Conservation (phyloP, 768 basidiomycete species). For the Phylloporus sp. region DNA sequence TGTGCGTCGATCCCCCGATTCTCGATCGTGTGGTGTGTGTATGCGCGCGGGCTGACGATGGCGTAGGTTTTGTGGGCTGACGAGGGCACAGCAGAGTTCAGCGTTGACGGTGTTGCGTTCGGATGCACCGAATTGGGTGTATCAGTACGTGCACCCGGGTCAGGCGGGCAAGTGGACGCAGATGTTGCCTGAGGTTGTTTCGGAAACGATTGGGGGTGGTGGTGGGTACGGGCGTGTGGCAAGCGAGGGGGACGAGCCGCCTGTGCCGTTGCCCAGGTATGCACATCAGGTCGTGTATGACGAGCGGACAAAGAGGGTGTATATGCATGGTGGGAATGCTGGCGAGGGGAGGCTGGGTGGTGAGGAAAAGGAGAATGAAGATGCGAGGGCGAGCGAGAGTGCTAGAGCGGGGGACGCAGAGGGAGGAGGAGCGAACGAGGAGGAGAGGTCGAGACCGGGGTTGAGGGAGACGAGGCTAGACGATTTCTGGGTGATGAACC, state of each 20-base stretch:
- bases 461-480: slow-evolving; percentile 50
- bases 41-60: background rate
- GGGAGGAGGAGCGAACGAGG: slow-evolving; percentile 9
- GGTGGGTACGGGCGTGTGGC: background rate
- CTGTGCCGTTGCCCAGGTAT: slow-evolving; percentile 56
- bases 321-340: slow-evolving; percentile 75
- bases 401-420: background rate
- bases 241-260: slow-evolving; percentile 14
- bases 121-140: slow-evolving; percentile 62
- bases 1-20: slow-evolving; percentile 47
- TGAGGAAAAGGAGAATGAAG: slow-evolving; percentile 25
- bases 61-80: slow-evolving; percentile 58
- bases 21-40: no score
- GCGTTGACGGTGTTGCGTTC: slow-evolving; percentile 40
- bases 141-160: slow-evolving; percentile 46
- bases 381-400: background rate
- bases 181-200: slow-evolving; percentile 40
- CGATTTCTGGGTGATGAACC: slow-evolving; percentile 74
- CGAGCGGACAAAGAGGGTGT: slow-evolving; percentile 47
- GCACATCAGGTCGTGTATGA: slow-evolving; percentile 80
- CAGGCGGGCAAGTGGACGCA: slow-evolving; percentile 62
- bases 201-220: background rate
- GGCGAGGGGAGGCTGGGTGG: slow-evolving; percentile 33
- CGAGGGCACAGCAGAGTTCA: slow-evolving; percentile 35
- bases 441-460: slow-evolving; percentile 5